phyloP scores from a whole-genome alignment of 169 alveolate species.

The Besnoitia besnoiti region DNA sequence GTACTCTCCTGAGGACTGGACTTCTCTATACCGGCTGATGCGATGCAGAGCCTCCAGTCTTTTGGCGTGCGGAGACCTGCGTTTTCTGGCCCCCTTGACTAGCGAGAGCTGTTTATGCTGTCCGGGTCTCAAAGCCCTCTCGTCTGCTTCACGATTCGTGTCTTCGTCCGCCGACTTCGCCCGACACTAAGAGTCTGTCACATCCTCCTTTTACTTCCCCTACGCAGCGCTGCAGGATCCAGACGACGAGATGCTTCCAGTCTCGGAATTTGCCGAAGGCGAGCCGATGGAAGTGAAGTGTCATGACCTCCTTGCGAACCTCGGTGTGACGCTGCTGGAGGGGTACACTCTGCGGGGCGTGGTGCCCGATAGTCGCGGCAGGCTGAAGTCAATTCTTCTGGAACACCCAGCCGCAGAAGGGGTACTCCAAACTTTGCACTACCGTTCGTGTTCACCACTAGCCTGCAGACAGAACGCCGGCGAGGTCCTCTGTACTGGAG shows the following conservation, averaged over 20 bases:
- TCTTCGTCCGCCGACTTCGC: background rate
- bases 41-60: no score
- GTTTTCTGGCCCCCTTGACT: background rate
- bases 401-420: background rate
- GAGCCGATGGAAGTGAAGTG: background rate
- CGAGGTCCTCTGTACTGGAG: no score
- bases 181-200: background rate
- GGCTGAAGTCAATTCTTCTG: background rate
- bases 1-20: no score
- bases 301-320: background rate
- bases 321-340: constrained; percentile 10
- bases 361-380: background rate
- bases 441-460: no score
- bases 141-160: background rate
- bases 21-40: no score
- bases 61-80: no score
- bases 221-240: background rate
- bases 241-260: background rate
- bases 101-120: no score
- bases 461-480: no score
- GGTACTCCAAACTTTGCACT: background rate
- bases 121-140: background rate
- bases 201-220: background rate
- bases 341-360: background rate
- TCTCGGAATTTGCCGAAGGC: background rate